Conservation (phyloP, 176 grass and related monocot species). For the Areca catechu region DNA sequence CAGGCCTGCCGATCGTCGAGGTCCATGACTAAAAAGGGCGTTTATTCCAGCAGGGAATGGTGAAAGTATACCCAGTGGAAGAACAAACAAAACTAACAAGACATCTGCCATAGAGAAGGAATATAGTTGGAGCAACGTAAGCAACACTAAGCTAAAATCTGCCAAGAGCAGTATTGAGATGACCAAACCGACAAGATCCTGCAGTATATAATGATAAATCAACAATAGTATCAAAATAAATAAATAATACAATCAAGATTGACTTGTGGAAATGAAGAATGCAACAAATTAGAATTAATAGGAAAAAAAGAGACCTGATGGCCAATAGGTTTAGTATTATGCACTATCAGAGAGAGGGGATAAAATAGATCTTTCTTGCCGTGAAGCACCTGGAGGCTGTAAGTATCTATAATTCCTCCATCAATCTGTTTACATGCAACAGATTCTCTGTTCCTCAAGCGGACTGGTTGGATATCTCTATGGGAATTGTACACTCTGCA, state of each 20-base stretch:
- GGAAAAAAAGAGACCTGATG: constrained; percentile 54
- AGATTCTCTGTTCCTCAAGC: constrained; percentile 40
- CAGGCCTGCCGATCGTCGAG: constrained; percentile 85
- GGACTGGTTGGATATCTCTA: constrained; percentile 40
- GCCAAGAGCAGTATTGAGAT: constrained; percentile 90
- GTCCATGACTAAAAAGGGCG: constrained; percentile 98
- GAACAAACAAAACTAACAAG: constrained; percentile 92
- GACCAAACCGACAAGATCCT: constrained; percentile 98
- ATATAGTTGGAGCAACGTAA: constrained; percentile 94
- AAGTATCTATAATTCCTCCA: constrained; percentile 57
- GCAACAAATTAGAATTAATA: constrained; percentile 13
- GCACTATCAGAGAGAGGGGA: constrained; percentile 91
- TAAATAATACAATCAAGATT: constrained; percentile 8
- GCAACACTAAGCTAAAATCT: constrained; percentile 95
- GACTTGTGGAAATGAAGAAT: neutral
- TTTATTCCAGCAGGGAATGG: constrained; percentile 99
- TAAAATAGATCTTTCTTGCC: constrained; percentile 86
- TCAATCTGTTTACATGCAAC: constrained; percentile 61
- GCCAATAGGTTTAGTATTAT: constrained; percentile 88
- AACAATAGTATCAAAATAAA: constrained; percentile 19
- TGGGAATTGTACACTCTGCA: constrained; percentile 37
- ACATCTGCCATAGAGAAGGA: constrained; percentile 87
- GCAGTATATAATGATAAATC: constrained; percentile 29
- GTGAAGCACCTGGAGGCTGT: constrained; percentile 62
- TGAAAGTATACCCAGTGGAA: constrained; percentile 91